Evolutionary conservation across 1,139 yeast genomes (phyloP).

Genomic region (Fermentozyma sake): DNA sequence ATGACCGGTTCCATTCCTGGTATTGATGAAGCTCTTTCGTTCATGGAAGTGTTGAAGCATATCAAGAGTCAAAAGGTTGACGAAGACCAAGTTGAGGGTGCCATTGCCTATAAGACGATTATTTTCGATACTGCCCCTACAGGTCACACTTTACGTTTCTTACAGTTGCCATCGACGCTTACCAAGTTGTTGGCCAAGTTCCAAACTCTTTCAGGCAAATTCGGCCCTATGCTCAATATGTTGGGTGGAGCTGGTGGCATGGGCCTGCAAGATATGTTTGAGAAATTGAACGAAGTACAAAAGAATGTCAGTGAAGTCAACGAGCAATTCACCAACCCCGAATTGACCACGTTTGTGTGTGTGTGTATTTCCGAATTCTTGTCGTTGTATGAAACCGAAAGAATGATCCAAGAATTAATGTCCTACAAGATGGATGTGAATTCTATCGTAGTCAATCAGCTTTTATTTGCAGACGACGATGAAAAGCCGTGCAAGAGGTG

Average conservation of each 20-base stretch:
- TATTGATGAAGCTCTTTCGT: conserved; percentile 94
- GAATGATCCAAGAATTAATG: conserved; percentile 93
- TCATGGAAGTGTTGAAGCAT: conserved; percentile 96
- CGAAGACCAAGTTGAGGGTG: conserved; percentile 29
- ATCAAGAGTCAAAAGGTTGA: conserved; percentile 68
- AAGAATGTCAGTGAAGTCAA: conserved; percentile 82
- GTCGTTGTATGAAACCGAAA: conserved; percentile 92
- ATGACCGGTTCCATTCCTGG: conserved; percentile 96
- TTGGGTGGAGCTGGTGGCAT: conserved; percentile 60
- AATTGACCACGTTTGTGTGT: conserved; percentile 91
- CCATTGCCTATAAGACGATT: conserved; percentile 69
- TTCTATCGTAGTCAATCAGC: conserved; percentile 91
- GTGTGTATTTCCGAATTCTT: conserved; percentile 96
- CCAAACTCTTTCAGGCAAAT: conserved; percentile 76
- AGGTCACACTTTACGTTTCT: conserved; percentile 91
- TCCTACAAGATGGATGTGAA: conserved; percentile 95
- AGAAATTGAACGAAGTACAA: conserved; percentile 78
- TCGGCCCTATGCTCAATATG: conserved; percentile 87
- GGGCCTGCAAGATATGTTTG: conserved; percentile 74
- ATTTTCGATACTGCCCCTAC: conserved; percentile 98
- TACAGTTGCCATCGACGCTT: conserved; percentile 88
- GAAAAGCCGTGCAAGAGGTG: conserved; percentile 78
- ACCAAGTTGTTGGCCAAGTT: conserved; percentile 84
- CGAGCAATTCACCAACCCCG: conserved; percentile 93
- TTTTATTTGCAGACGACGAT: conserved; percentile 76